Conservation (phyloP, 345 rosid species). For the Hevea brasiliensis region DNA sequence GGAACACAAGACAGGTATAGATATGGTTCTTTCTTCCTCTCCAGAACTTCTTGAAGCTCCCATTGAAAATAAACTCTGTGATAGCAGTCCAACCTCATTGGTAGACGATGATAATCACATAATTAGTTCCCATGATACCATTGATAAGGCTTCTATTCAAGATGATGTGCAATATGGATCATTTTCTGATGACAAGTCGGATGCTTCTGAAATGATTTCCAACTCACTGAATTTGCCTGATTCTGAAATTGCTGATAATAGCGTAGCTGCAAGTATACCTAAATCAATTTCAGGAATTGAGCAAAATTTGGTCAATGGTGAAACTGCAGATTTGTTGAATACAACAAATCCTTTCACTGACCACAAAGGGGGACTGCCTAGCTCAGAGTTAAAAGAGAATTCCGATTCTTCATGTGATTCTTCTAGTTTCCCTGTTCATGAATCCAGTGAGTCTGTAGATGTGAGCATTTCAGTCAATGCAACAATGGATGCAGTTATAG, state of each 20-base stretch:
- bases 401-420: constrained; percentile 23
- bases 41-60: constrained; percentile 38
- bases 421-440: constrained; percentile 25
- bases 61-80: constrained; percentile 30
- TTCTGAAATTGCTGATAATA: constrained; percentile 26
- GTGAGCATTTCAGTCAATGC: constrained; percentile 37
- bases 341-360: constrained; percentile 25
- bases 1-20: constrained; percentile 37
- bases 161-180: constrained; percentile 38
- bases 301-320: constrained; percentile 29
- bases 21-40: constrained; percentile 31
- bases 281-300: constrained; percentile 37
- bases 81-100: constrained; percentile 27
- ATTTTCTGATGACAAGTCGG: constrained; percentile 27
- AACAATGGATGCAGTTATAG: constrained; percentile 33
- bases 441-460: constrained; percentile 30
- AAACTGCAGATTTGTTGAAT: constrained; percentile 31
- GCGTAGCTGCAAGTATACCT: constrained; percentile 20
- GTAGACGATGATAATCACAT: constrained; percentile 24
- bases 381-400: constrained; percentile 28
- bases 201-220: constrained; percentile 38
- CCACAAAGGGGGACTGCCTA: constrained; percentile 29
- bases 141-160: constrained; percentile 25
- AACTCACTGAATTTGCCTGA: constrained; percentile 38
- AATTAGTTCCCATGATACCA: constrained; percentile 29